Percentiles rank a stretch among this genome's conserved stretches.
Evolutionary conservation across 108 stramenopile species (phyloP).

Genomic region (Nitzschia inconspicua): DNA sequence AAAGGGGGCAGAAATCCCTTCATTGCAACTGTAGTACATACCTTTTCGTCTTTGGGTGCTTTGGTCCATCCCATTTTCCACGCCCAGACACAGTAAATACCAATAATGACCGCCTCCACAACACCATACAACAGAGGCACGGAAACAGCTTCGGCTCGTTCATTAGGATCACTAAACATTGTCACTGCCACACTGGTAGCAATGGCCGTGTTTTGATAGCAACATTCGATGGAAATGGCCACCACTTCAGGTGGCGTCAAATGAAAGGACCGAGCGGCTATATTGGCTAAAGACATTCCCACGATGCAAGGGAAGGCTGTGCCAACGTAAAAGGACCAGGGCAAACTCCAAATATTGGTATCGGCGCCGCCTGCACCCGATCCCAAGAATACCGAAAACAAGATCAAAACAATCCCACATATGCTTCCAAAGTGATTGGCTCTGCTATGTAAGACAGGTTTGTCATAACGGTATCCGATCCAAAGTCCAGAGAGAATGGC

Average conservation of each 20-base stretch:
- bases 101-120: slow-evolving; percentile 64
- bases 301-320: slow-evolving; percentile 60
- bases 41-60: slow-evolving; percentile 64
- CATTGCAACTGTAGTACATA: neutral
- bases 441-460: slow-evolving; percentile 51
- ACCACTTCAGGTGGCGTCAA: slow-evolving; percentile 73
- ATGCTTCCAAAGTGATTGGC: slow-evolving; percentile 71
- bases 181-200: slow-evolving; percentile 78
- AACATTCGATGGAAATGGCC: slow-evolving; percentile 80
- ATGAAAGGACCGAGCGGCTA: slow-evolving; percentile 40
- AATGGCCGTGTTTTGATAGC: slow-evolving; percentile 87
- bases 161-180: slow-evolving; percentile 62
- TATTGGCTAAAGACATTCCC: slow-evolving; percentile 58
- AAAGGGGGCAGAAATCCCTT: neutral
- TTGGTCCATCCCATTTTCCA: slow-evolving; percentile 83
- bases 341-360: slow-evolving; percentile 39
- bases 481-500: slow-evolving; percentile 68
- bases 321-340: slow-evolving; percentile 74
- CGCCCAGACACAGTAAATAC: slow-evolving; percentile 58
- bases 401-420: slow-evolving; percentile 61
- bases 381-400: slow-evolving; percentile 60
- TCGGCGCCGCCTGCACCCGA: slow-evolving; percentile 47
- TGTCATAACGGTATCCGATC: slow-evolving; percentile 47
- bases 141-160: slow-evolving; percentile 63
- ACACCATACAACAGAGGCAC: slow-evolving; percentile 81